Percentiles rank a stretch among this genome's conserved stretches.
These are phyloP conservation scores for Amanita exitialis DNA, from an alignment of 768 basidiomycete genomes.

Conservation along the genomic window DNA sequence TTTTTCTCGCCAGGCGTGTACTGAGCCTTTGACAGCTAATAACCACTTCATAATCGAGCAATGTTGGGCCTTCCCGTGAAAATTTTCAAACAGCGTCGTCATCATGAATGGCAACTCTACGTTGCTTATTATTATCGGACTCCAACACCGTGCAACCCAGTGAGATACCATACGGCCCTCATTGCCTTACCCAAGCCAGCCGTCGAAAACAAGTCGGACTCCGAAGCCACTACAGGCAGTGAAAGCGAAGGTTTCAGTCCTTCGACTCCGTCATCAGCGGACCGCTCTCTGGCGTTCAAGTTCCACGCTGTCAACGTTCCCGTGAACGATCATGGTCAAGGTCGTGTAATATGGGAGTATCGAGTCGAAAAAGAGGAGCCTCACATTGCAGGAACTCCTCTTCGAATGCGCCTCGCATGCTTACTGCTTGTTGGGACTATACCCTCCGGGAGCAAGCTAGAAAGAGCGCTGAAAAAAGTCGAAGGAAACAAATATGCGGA, in stretches of 20 bases:
- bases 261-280: not conserved
- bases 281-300: not conserved
- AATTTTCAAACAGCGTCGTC: not conserved
- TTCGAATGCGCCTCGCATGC: slow-evolving; percentile 2
- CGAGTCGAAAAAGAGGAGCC: not conserved
- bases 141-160: slow-evolving; percentile 2
- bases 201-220: not conserved
- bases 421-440: not conserved
- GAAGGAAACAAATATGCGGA: slow-evolving; percentile 4
- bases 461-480: not conserved
- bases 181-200: not conserved
- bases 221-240: not conserved
- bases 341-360: slow-evolving; percentile 2
- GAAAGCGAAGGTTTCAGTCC: not conserved
- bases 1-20: not conserved
- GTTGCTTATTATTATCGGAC: slow-evolving; percentile 5
- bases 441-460: not conserved
- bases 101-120: not conserved
- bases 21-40: not conserved
- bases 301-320: slow-evolving; percentile 6
- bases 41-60: not conserved
- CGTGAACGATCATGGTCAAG: slow-evolving; percentile 5
- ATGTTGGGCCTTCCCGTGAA: slow-evolving; percentile 2
- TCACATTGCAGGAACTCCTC: not conserved
- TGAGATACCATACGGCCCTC: slow-evolving; percentile 5